Evolutionary conservation across 371 early-diverging fungal species (phyloP).

Genomic region (Syncephalastrum racemosum): DNA sequence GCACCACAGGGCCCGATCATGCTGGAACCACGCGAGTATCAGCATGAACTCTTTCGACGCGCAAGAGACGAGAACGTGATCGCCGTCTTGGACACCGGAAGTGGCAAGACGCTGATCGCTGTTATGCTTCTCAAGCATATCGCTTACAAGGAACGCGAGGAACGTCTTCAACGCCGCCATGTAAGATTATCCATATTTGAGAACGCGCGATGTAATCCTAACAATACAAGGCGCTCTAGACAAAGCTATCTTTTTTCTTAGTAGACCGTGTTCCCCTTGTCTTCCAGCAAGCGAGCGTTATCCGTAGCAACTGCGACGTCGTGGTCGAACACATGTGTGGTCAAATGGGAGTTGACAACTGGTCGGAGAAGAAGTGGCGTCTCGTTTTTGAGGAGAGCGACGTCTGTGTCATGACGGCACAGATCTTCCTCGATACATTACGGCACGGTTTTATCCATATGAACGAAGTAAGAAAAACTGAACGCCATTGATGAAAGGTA

Average conservation of each 20-base stretch:
- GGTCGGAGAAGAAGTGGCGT: slow-evolving; percentile 63
- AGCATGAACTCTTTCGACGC: slow-evolving; percentile 69
- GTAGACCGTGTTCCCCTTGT: slow-evolving; percentile 87
- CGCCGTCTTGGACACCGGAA: slow-evolving; percentile 89
- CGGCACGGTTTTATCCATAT: slow-evolving; percentile 69
- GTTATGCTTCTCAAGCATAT: slow-evolving; percentile 82
- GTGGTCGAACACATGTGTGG: slow-evolving; percentile 66
- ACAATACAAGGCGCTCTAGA: slow-evolving; percentile 16
- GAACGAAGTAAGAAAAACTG: slow-evolving; percentile 43
- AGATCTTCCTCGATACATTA: slow-evolving; percentile 77
- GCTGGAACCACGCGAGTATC: slow-evolving; percentile 70
- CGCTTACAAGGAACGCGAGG: slow-evolving; percentile 35
- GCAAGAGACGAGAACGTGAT: slow-evolving; percentile 77
- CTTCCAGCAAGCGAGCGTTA: slow-evolving; percentile 78
- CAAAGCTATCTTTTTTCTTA: slow-evolving; percentile 72
- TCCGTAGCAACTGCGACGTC: slow-evolving; percentile 63
- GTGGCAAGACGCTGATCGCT: slow-evolving; percentile 92
- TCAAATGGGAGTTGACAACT: slow-evolving; percentile 64
- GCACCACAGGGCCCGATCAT: slow-evolving; percentile 7
- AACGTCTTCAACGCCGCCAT: slow-evolving; percentile 29
- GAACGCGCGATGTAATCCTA: neutral
- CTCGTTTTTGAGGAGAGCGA: slow-evolving; percentile 55
- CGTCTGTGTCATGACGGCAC: slow-evolving; percentile 87
- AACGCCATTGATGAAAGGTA: neutral
- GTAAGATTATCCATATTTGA: slow-evolving; percentile 17